Base-by-base conservation (phyloP, 2,329 filamentous ascomycete species). In the Aspergillus carbonarius region DNA sequence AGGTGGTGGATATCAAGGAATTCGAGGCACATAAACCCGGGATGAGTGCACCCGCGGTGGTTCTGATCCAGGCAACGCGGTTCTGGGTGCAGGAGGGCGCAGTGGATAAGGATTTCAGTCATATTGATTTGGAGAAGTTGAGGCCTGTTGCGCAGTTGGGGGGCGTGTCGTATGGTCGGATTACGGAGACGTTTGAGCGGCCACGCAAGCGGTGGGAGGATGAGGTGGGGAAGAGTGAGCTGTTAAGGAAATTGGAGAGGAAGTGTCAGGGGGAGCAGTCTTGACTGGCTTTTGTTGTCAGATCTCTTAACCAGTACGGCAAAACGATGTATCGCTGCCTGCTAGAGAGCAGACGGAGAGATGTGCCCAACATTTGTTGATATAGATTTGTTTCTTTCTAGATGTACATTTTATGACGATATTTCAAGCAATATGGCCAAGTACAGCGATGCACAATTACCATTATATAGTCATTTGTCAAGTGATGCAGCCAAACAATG, bases 11-110 rank as follows among this genome's bases (percentile, higher is more conserved):
- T 52, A 79, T 81, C 76, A 75, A 87, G 67, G 91, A 96, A 76
- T 95, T 91, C 77, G 87, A 91, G 72, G 89, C 87, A 72, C 82
- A 82, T 57, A 81, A 81, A 10, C 87, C 88, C 0, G 91, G 89
- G 1, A 88, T 87, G 77, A 91, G 87, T 78, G 88, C 88, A 1
- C 86, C 88, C 0, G 87, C 88, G 4, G 72, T 95, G 59, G 88
- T 84, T 1, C 81, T 96, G 39, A 80, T 96, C 13, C 91, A 96
- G 76, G 93, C 91, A 0, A 86, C 88, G 25, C 81, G 87, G 34
- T 96, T 96, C 70, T 96, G 92, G 91, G 90, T 88, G 1, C 80
- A 92, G 57, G 90, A 95, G 72, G 92, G 96, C 74, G 91, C 91
- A 2, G 77, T 95, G 58, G 90, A 95, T 68, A 85, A 88, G 69